Conservation (phyloP, 345 rosid genomes). For the Diplotaxis tenuifolia region DNA sequence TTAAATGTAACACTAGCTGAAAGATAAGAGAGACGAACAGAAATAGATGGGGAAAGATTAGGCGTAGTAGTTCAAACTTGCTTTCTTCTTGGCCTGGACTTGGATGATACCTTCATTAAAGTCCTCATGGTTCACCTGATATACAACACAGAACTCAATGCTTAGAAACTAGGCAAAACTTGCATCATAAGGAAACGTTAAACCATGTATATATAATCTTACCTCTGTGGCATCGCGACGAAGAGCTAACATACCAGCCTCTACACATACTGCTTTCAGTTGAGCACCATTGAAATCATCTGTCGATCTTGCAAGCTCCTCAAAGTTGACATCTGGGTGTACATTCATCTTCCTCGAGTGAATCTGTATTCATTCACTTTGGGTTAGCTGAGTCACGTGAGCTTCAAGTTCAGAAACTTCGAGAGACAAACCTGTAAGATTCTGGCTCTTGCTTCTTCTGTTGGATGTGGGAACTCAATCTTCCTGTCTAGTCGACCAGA, state of each 20-base stretch:
- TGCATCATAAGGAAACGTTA: background rate
- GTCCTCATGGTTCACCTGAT: slow-evolving; percentile 95
- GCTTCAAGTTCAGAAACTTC: background rate
- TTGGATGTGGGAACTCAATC: slow-evolving; percentile 98
- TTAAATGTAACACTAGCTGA: slow-evolving; percentile 20
- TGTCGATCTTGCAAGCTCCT: slow-evolving; percentile 97
- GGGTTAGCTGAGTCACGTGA: background rate
- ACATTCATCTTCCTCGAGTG: slow-evolving; percentile 99
- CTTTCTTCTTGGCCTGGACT: slow-evolving; percentile 99
- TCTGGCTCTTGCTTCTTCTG: slow-evolving; percentile 97
- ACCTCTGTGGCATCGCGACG: slow-evolving; percentile 99
- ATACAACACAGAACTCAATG: no score
- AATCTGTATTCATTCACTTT: slow-evolving; percentile 47
- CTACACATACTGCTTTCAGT: slow-evolving; percentile 96
- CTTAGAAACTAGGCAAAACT: background rate
- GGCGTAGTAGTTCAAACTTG: slow-evolving; percentile 95
- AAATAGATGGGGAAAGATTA: slow-evolving; percentile 23
- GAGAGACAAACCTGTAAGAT: slow-evolving; percentile 69
- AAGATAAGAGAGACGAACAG: background rate
- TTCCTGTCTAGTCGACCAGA: slow-evolving; percentile 98
- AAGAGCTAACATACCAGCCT: slow-evolving; percentile 99
- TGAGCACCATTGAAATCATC: slow-evolving; percentile 99
- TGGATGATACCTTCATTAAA: slow-evolving; percentile 98
- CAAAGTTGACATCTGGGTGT: slow-evolving; percentile 93
- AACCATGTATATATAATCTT: slow-evolving; percentile 6